These are phyloP conservation scores for Keqinozyma sinolaborantium DNA, from an alignment of 1,139 yeast genomes.

Conservation along the genomic window DNA sequence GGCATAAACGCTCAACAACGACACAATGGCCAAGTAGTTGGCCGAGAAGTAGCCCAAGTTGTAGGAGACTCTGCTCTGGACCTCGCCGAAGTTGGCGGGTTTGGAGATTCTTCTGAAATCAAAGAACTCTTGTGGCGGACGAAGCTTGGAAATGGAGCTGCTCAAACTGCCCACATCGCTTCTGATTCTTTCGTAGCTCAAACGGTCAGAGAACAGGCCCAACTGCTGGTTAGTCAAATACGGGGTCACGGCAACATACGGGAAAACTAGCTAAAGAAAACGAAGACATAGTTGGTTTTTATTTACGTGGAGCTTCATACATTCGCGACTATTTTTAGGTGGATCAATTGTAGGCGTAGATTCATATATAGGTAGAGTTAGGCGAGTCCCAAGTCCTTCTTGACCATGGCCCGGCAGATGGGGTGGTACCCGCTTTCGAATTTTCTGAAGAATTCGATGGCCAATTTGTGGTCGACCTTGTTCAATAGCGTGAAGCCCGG, in stretches of 20 bases:
- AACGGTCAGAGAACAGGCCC: slow-evolving; percentile 44
- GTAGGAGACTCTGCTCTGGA: slow-evolving; percentile 83
- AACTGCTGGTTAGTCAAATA: slow-evolving; percentile 28
- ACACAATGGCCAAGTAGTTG: slow-evolving; percentile 76
- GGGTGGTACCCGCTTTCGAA: slow-evolving; percentile 72
- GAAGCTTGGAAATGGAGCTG: slow-evolving; percentile 64
- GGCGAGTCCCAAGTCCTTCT: slow-evolving; percentile 63
- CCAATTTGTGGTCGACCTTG: slow-evolving; percentile 61
- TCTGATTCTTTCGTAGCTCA: slow-evolving; percentile 51
- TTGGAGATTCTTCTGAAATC: slow-evolving; percentile 86
- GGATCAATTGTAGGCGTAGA: no score
- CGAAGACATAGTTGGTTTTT: slow-evolving; percentile 7
- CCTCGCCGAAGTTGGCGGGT: slow-evolving; percentile 85
- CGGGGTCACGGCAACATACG: slow-evolving; percentile 9
- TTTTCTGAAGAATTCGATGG: slow-evolving; percentile 59
- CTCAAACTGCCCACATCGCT: slow-evolving; percentile 44
- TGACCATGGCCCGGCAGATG: slow-evolving; percentile 75
- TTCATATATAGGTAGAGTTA: no score
- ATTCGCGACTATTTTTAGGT: no score
- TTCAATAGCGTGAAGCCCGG: slow-evolving; percentile 73
- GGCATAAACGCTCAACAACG: slow-evolving; percentile 53
- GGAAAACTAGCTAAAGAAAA: slow-evolving; percentile 14
- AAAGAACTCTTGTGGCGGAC: slow-evolving; percentile 91
- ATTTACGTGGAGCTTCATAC: slow-evolving; percentile 1
- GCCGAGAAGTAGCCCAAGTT: slow-evolving; percentile 86